These are phyloP conservation scores for Cardamine occulta DNA, from an alignment of 345 rosid species.

Conservation along the genomic window DNA sequence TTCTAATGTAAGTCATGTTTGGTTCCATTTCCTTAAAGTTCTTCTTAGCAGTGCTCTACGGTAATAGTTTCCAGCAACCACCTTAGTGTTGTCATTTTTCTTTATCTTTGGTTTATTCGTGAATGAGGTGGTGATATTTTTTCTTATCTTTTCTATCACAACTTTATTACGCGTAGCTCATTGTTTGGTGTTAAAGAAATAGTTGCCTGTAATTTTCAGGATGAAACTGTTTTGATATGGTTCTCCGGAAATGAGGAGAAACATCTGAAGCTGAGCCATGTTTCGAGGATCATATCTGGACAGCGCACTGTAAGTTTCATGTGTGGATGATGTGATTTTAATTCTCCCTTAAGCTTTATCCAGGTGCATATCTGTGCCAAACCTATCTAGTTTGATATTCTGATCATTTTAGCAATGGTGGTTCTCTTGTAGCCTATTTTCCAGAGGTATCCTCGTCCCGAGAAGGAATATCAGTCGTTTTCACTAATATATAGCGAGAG, in stretches of 20 bases:
- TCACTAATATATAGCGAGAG: conserved; percentile 95
- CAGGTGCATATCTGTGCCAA: conserved; percentile 1
- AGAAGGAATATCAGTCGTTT: conserved; percentile 99
- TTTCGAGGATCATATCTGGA: conserved; percentile 89
- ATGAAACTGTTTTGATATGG: conserved; percentile 96
- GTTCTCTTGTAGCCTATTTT: conserved; percentile 79
- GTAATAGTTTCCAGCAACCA: not conserved
- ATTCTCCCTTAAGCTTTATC: conserved; percentile 15
- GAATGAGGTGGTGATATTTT: not conserved
- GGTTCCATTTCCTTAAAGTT: not conserved
- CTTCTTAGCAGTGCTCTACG: not conserved
- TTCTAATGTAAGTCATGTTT: conserved; percentile 75
- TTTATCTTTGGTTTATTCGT: not conserved
- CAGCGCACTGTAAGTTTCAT: conserved; percentile 90
- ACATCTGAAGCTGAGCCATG: conserved; percentile 84
- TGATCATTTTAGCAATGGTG: conserved; percentile 36
- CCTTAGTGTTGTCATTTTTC: not conserved
- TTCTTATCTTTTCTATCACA: conserved; percentile 1
- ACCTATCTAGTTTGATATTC: conserved; percentile 25
- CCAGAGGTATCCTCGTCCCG: conserved; percentile 97
- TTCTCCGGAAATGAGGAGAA: conserved; percentile 93
- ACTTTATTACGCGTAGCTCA: not conserved
- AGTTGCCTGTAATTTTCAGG: conserved; percentile 60
- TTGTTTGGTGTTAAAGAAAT: conserved; percentile 6
- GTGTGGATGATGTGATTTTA: conserved; percentile 18